Percentiles rank a stretch among this genome's conserved stretches.
Evolutionary conservation across 257 asterid genomes (phyloP).

Genomic region (Solanum bulbocastanum): DNA sequence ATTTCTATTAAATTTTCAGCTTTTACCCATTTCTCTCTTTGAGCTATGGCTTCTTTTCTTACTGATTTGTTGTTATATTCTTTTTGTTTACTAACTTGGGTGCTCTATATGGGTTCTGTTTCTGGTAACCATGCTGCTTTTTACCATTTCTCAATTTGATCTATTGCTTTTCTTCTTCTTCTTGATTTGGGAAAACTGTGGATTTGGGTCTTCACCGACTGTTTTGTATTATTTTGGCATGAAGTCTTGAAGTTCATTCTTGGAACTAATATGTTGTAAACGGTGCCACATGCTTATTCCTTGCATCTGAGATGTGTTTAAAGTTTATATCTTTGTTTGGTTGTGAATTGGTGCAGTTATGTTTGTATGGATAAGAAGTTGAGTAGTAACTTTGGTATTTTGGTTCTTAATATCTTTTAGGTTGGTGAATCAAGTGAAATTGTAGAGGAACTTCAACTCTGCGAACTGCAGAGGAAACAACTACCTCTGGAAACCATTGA

Average conservation of each 20-base stretch:
- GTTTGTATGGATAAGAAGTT: not conserved
- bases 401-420: conserved; percentile 22
- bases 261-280: not conserved
- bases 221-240: not conserved
- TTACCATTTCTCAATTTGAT: not conserved
- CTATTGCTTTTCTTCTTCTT: not conserved
- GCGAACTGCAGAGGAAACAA: conserved; percentile 12
- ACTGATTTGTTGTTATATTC: not conserved
- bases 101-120: not conserved
- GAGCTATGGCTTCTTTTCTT: not conserved
- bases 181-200: not conserved
- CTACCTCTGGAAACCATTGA: conserved; percentile 21
- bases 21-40: not conserved
- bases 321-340: not conserved
- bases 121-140: not conserved
- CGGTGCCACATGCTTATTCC: not conserved
- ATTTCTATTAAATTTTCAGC: not conserved
- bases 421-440: conserved; percentile 62
- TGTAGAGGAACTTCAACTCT: conserved; percentile 35
- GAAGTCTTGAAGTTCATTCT: not conserved
- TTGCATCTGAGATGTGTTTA: not conserved
- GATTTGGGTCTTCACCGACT: not conserved
- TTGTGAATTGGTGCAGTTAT: not conserved
- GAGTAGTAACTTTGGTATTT: not conserved
- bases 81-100: conserved; percentile 9